Percentiles rank a stretch among this genome's conserved stretches.
phyloP scores from a whole-genome alignment of 176 grass and related monocot genomes.

The Rhynchospora breviuscula region DNA sequence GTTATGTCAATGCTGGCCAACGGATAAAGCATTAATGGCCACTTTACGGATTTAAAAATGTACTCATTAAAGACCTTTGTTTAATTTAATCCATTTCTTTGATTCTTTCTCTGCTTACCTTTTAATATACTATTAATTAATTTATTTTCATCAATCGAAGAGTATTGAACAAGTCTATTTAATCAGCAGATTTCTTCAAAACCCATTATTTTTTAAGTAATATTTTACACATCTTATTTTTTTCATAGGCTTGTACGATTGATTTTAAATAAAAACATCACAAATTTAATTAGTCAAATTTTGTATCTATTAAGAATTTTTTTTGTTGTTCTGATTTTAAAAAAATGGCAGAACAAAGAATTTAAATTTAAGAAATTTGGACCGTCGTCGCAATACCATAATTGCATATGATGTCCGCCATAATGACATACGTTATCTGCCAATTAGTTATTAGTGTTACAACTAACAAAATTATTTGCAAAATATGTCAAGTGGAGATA shows the following conservation, averaged over 20 bases:
- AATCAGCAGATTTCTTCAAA: background rate
- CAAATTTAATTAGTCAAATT: background rate
- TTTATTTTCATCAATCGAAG: background rate
- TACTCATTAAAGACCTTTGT: background rate
- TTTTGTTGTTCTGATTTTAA: background rate
- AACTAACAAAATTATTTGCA: background rate
- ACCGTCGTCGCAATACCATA: background rate
- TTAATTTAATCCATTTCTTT: background rate
- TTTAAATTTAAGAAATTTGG: conserved; percentile 5
- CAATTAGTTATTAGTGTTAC: too few relatives aligned
- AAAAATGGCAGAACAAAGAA: background rate
- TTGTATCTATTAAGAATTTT: background rate
- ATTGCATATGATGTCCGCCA: background rate
- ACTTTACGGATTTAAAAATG: conserved; percentile 9
- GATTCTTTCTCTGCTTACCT: background rate
- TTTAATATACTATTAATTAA: background rate
- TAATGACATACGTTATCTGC: too few relatives aligned
- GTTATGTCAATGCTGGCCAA: background rate
- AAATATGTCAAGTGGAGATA: background rate
- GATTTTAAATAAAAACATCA: background rate
- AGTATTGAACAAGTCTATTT: background rate
- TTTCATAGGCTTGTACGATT: background rate
- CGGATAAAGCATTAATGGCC: background rate
- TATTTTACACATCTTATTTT: background rate
- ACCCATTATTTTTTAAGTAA: background rate